Evolutionary conservation across 108 stramenopile species (phyloP).

Genomic region (Tribonema minus): DNA sequence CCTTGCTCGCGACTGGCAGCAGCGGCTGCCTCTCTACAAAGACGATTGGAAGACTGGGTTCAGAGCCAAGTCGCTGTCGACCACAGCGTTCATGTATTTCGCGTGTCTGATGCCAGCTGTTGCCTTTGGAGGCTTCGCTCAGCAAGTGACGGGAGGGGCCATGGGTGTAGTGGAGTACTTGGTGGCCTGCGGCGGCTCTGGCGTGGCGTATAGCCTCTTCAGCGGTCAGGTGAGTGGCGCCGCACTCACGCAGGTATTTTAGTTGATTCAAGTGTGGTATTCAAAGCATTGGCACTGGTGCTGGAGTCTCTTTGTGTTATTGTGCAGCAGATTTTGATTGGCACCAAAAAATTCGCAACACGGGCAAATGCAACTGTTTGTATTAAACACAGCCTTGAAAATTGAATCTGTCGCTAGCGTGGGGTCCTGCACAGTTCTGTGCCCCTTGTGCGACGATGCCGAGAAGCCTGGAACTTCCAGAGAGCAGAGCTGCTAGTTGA

Average conservation of each 20-base stretch:
- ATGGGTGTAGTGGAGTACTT: conserved; percentile 88
- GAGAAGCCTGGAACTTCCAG: no score
- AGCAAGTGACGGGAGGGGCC: conserved; percentile 71
- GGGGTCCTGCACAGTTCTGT: no score
- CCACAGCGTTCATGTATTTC: conserved; percentile 81
- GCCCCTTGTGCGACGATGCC: no score
- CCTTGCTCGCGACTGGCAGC: neutral
- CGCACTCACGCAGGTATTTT: neutral
- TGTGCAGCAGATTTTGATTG: neutral
- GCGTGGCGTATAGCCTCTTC: conserved; percentile 76
- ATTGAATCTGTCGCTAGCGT: no score
- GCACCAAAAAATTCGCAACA: neutral
- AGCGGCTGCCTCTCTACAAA: conserved; percentile 1
- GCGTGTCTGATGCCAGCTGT: conserved; percentile 87
- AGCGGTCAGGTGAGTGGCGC: conserved; percentile 64
- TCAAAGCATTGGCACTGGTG: neutral
- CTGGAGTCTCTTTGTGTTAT: neutral
- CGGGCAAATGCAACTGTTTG: no score
- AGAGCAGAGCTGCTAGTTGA: no score
- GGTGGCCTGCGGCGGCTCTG: conserved; percentile 71
- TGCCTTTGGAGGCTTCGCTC: conserved; percentile 83
- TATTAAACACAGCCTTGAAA: no score
- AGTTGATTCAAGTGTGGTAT: neutral
- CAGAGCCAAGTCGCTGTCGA: conserved; percentile 41
- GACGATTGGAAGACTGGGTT: conserved; percentile 48